Evolutionary conservation across 129 eudicot species (phyloP).

Genomic region (Logfia minima): DNA sequence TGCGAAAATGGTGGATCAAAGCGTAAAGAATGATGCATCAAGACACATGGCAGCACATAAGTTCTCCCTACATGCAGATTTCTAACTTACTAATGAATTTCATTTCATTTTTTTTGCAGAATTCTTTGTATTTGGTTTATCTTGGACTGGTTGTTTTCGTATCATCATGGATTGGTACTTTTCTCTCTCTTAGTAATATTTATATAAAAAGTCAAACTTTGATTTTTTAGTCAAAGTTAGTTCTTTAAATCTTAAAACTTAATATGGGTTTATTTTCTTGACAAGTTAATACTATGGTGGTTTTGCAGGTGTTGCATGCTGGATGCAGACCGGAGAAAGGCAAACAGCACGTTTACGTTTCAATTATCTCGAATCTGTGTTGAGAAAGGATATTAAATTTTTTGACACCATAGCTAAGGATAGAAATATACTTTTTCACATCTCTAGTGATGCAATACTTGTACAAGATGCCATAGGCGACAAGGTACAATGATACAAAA

Average conservation of each 20-base stretch:
- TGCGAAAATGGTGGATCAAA: too few species aligned
- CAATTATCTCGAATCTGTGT: conserved; percentile 63
- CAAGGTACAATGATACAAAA: conserved; percentile 48
- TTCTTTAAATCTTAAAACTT: not conserved
- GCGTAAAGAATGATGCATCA: too few species aligned
- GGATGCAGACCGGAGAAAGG: conserved; percentile 87
- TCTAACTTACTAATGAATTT: not conserved
- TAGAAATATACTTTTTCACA: conserved; percentile 54
- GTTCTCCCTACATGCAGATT: too few species aligned
- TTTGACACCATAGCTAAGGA: conserved; percentile 73
- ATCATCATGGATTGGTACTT: conserved; percentile 87
- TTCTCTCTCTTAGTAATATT: not conserved
- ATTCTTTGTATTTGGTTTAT: conserved; percentile 73
- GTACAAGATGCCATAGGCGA: conserved; percentile 93
- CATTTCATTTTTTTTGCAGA: conserved; percentile 40
- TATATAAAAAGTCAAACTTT: conserved; percentile 7
- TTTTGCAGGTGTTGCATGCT: conserved; percentile 79
- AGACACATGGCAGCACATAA: too few species aligned
- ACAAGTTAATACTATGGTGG: conserved; percentile 1
- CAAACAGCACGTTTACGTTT: conserved; percentile 71
- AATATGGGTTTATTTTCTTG: conserved; percentile 3
- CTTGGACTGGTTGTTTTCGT: conserved; percentile 65
- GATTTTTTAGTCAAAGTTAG: not conserved
- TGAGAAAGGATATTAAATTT: conserved; percentile 60
- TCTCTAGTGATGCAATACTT: conserved; percentile 75